Evolutionary conservation across 306 rosid species (phyloP), one percentile per base, ranked within the genome.

Genomic region (Luffa acutangula): DNA sequence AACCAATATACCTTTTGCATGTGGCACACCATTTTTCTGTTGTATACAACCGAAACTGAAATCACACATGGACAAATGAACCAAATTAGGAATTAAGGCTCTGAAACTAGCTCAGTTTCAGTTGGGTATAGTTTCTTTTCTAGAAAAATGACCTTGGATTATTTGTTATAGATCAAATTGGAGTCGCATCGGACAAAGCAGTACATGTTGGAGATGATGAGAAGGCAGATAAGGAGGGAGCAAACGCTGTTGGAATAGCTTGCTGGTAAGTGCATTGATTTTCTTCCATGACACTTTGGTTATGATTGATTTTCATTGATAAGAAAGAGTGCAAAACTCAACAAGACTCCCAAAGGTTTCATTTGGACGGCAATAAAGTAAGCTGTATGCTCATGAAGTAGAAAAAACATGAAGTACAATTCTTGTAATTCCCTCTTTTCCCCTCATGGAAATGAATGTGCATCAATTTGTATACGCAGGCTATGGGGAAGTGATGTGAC

Each of bases 401-500:
- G 69, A 31, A 57, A 12, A 62, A 7, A 57, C 63, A 57, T 49
- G 4, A 39, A 11, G 54, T 18, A 54, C 9, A 18, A 15, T 75
- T 4, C 10, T 14, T 76, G 34, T n/a, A 0, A 41, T 53, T 54
- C 12, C 15, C 52, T 33, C 80, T 39, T 46, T 14, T 36, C 37
- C 10, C 15, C 13, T 9, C 21, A 73, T 66, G 58, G 71, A 34
- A 64, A 9, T 79, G 69, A 63, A 9, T 77, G 64, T 54, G 54
- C 53, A 36, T 46, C 85, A 25, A 49, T 80, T 69, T 85, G 80
- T 58, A 18, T 7, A 82, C 78, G 66, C 92, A 95, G 98, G 96
- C 83, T 95, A 82, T 95, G 91, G 97, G 97, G 97, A n/a, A 65
- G 67, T 45, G 97, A 95, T 71, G 90, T 95, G 79, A 92, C 86